Percentiles rank a stretch among this genome's conserved stretches.
These are phyloP conservation scores for Acanthamoeba culbertsoni DNA, from an alignment of 208 protist genomes.

Conservation along the genomic window DNA sequence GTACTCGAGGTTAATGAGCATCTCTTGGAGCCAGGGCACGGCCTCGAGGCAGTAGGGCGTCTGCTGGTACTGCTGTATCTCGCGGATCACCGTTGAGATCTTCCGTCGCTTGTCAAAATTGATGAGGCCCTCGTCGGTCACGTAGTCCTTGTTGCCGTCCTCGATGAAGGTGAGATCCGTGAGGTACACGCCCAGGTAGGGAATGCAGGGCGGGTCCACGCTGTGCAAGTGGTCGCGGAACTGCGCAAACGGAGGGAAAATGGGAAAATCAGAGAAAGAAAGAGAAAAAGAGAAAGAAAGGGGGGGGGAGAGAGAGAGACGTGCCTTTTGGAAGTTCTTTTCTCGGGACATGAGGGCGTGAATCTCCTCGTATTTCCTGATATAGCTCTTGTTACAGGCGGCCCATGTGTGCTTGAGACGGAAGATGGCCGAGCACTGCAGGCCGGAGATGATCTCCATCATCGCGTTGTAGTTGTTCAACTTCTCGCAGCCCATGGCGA, in stretches of 20 bases:
- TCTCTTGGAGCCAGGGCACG: not conserved
- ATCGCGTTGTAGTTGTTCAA: constrained; percentile 75
- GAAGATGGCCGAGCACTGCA: constrained; percentile 67
- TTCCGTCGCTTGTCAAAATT: constrained; percentile 38
- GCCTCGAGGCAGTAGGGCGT: constrained; percentile 44
- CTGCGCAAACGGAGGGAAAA: not conserved
- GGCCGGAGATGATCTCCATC: constrained; percentile 78
- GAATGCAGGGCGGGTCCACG: constrained; percentile 59
- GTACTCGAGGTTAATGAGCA: constrained; percentile 20
- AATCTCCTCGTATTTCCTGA: constrained; percentile 45
- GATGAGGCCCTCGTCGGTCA: constrained; percentile 36
- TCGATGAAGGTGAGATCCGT: constrained; percentile 85
- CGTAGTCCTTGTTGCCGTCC: constrained; percentile 77
- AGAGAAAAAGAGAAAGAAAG: not conserved
- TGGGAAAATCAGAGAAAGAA: not conserved
- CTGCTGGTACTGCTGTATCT: constrained; percentile 63
- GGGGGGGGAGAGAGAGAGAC: not conserved
- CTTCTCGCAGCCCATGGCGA: constrained; percentile 9
- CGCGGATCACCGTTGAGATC: constrained; percentile 8
- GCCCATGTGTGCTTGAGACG: constrained; percentile 77
- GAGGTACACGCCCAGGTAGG: constrained; percentile 75
- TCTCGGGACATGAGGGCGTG: constrained; percentile 2
- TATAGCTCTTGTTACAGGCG: not conserved
- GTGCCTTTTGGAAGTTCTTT: constrained; percentile 28
- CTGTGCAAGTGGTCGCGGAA: not conserved